Evolutionary conservation across 2,329 filamentous ascomycete species (phyloP).

Genomic region (Fusarium piperis): DNA sequence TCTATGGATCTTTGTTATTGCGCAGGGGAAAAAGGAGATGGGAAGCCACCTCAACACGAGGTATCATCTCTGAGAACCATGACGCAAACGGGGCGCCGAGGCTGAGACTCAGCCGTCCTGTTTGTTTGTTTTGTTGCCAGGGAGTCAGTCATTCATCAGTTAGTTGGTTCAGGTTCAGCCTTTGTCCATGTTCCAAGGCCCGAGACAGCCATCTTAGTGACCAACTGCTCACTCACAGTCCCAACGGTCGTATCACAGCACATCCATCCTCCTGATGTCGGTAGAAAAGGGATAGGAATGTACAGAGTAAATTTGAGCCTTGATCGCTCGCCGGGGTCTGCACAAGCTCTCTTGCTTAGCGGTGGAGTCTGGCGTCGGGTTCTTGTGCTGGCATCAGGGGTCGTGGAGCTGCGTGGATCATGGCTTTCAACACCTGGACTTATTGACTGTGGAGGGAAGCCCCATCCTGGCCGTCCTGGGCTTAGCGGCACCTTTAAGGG

Average conservation of each 20-base stretch:
- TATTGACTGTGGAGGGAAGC: conserved; percentile 26
- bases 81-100: neutral
- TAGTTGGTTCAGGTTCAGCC: neutral
- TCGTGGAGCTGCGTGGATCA: conserved; percentile 20
- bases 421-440: neutral
- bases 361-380: conserved; percentile 27
- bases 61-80: neutral
- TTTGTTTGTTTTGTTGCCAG: neutral
- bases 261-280: neutral
- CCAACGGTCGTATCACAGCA: conserved; percentile 15
- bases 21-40: conserved; percentile 9
- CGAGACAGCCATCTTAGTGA: neutral
- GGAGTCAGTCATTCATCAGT: neutral
- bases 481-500: conserved; percentile 22
- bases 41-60: conserved; percentile 16
- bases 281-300: conserved; percentile 14
- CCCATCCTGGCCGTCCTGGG: conserved; percentile 10
- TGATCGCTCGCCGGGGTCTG: conserved; percentile 22
- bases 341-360: conserved; percentile 7
- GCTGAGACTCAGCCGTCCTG: neutral
- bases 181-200: neutral
- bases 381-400: conserved; percentile 34
- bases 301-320: conserved; percentile 37
- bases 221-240: conserved; percentile 6
- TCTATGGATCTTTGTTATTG: neutral